Percentiles rank a stretch among this genome's conserved stretches.
Evolutionary conservation across 306 rosid species (phyloP).

Genomic region (Malus asiatica): DNA sequence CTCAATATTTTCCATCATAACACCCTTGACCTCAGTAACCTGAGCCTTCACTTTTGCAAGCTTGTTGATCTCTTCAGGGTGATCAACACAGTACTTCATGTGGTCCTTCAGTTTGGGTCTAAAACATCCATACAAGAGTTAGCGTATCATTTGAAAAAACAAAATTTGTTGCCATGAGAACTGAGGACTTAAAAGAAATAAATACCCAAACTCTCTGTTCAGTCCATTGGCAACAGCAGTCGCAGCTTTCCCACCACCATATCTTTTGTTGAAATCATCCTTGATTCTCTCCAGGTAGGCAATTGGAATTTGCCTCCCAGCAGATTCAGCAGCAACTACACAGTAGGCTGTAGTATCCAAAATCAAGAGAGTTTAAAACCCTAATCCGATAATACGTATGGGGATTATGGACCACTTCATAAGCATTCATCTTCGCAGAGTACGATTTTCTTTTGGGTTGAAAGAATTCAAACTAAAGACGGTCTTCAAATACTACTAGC

Average conservation of each 20-base stretch:
- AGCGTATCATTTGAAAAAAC: background rate
- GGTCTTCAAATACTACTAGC: background rate
- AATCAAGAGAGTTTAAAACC: conserved; percentile 3
- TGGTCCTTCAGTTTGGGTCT: conserved; percentile 89
- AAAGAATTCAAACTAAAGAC: background rate
- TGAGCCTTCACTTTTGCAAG: conserved; percentile 98
- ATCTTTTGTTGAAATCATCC: conserved; percentile 78
- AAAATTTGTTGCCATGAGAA: background rate
- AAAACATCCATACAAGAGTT: conserved; percentile 12
- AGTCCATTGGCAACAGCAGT: conserved; percentile 59
- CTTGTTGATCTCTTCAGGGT: conserved; percentile 95
- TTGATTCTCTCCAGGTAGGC: conserved; percentile 75
- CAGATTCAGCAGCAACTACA: conserved; percentile 80
- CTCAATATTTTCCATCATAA: conserved; percentile 98
- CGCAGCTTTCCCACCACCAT: conserved; percentile 82
- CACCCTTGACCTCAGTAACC: conserved; percentile 97
- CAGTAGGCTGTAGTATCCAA: conserved; percentile 63
- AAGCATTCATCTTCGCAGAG: background rate
- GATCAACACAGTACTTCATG: conserved; percentile 88
- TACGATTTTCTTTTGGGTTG: background rate
- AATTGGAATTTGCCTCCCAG: conserved; percentile 86
- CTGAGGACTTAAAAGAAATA: background rate
- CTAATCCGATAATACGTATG: background rate
- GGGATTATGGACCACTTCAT: background rate
- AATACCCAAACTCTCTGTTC: conserved; percentile 86